A percentile compares a stretch with the other conserved stretches of the same genome.
These are phyloP conservation scores for Ogataea henricii DNA, from an alignment of 805 yeast species.

Conservation along the genomic window DNA sequence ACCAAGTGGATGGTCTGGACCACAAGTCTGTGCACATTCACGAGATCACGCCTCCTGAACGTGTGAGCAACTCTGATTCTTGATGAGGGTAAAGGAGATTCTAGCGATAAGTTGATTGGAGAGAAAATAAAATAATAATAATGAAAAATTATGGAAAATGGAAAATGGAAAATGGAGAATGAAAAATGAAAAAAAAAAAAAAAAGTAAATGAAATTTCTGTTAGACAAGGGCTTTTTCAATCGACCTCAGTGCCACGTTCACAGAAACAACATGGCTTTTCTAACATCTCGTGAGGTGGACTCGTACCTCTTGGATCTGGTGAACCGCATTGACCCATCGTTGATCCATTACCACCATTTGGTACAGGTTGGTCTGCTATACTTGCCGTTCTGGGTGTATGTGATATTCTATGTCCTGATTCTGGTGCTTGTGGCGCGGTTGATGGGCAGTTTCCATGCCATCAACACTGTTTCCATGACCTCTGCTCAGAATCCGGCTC, in stretches of 20 bases:
- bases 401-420: constrained; percentile 5
- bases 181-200: background rate
- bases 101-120: background rate
- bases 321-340: constrained; percentile 9
- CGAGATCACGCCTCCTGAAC: constrained; percentile 48
- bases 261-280: background rate
- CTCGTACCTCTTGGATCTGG: constrained; percentile 4
- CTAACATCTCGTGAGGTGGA: constrained; percentile 4
- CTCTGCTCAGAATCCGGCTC: constrained; percentile 14
- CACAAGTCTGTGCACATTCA: constrained; percentile 61
- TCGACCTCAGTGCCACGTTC: background rate
- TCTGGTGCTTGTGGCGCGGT: background rate
- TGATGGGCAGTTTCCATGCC: constrained; percentile 8
- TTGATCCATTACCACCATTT: constrained; percentile 15
- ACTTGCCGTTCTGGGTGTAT: constrained; percentile 19
- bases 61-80: constrained; percentile 14
- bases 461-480: constrained; percentile 15
- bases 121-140: background rate
- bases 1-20: constrained; percentile 62
- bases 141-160: too few species aligned
- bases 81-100: background rate
- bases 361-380: constrained; percentile 11
- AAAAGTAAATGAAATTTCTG: background rate
- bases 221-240: too few species aligned
- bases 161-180: too few species aligned